Conservation (phyloP, 2,329 filamentous ascomycete genomes). For the Pseudocercospora fijiensis region DNA sequence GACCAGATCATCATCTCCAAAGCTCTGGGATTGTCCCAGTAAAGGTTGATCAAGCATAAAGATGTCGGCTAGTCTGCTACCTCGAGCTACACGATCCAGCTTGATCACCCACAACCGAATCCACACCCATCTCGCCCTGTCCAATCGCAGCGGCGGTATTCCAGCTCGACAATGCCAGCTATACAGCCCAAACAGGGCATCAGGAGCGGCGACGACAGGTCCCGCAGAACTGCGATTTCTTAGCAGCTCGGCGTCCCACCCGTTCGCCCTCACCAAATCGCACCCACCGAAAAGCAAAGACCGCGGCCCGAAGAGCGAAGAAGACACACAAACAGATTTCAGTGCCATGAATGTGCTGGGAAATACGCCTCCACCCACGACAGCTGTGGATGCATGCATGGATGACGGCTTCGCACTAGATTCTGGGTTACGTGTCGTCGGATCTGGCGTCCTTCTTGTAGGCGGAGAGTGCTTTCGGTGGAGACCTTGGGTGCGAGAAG, state of each 20-base stretch:
- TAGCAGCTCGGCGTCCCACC: conserved; percentile 8
- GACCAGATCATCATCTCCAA: background rate
- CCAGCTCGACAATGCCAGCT: background rate
- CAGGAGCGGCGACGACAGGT: background rate
- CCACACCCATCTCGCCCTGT: background rate
- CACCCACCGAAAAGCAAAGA: conserved; percentile 50
- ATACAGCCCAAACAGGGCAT: background rate
- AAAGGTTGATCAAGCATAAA: background rate
- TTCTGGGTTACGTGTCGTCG: conserved; percentile 69
- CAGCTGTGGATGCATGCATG: conserved; percentile 78
- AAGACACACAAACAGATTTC: conserved; percentile 71
- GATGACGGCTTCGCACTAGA: conserved; percentile 83
- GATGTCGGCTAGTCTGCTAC: background rate
- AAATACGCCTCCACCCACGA: conserved; percentile 72
- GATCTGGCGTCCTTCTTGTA: conserved; percentile 73
- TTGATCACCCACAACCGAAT: background rate
- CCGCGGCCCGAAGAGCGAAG: conserved; percentile 60
- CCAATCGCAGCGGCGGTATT: background rate
- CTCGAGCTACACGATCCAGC: background rate
- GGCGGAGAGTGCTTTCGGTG: conserved; percentile 86
- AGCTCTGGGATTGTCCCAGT: background rate
- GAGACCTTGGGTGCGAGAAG: conserved; percentile 69
- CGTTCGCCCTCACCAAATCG: conserved; percentile 7
- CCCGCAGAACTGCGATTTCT: conserved; percentile 1
- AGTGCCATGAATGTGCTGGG: conserved; percentile 74